These are phyloP conservation scores for Venturia effusa DNA, from an alignment of 2,329 filamentous ascomycete species.

Conservation along the genomic window DNA sequence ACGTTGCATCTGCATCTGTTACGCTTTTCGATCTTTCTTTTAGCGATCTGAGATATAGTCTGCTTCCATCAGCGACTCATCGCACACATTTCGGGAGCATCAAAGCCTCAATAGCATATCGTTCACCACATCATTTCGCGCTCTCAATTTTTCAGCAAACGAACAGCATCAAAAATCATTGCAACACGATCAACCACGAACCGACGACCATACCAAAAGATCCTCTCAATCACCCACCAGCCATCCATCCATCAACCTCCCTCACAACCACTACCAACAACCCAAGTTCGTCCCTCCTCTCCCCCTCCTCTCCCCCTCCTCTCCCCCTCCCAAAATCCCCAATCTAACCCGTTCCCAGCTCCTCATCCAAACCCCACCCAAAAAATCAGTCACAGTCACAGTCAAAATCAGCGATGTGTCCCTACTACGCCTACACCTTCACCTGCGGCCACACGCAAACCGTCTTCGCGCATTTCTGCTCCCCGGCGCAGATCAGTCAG, in stretches of 20 bases:
- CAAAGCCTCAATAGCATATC: background rate
- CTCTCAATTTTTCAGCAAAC: no score
- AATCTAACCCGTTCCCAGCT: background rate
- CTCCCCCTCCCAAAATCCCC: background rate
- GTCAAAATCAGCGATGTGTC: background rate
- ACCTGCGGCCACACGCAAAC: slow-evolving; percentile 9
- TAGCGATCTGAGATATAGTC: background rate
- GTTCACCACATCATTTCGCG: background rate
- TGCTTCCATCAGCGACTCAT: background rate
- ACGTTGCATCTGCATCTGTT: background rate
- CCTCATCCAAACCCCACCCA: background rate
- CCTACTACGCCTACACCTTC: slow-evolving; percentile 10
- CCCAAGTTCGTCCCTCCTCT: background rate
- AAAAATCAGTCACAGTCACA: background rate
- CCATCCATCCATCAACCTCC: background rate
- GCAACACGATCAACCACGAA: background rate
- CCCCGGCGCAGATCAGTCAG: background rate
- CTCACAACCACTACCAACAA: background rate
- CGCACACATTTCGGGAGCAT: background rate
- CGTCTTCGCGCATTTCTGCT: slow-evolving; percentile 2
- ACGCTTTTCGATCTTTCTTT: background rate
- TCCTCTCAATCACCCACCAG: background rate
- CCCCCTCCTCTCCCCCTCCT: background rate
- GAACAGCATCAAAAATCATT: background rate
- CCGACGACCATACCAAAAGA: background rate